phyloP scores from a whole-genome alignment of 176 grass and related monocot genomes.

The Musa itinerans region DNA sequence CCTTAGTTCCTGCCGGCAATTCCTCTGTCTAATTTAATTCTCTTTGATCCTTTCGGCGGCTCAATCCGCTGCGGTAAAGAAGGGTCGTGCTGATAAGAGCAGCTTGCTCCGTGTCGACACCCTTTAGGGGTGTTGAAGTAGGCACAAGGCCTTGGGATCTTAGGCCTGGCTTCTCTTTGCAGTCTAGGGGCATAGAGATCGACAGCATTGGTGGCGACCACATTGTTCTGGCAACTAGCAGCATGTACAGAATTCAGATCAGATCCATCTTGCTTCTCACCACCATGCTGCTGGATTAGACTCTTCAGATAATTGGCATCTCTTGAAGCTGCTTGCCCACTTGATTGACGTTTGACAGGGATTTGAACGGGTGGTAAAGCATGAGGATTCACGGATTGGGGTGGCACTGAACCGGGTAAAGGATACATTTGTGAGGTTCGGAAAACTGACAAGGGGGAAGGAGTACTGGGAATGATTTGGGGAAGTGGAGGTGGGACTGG shows the following conservation, averaged over 20 bases:
- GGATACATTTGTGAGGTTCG: conserved; percentile 11
- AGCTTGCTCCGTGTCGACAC: conserved; percentile 66
- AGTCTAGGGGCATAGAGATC: conserved; percentile 24
- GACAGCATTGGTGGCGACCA: conserved; percentile 3
- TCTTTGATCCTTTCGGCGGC: conserved; percentile 54
- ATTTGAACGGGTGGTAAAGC: neutral
- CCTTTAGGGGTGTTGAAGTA: conserved; percentile 76
- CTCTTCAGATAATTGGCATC: conserved; percentile 65
- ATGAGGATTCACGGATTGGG: neutral
- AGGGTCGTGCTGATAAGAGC: conserved; percentile 67
- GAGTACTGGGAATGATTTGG: neutral
- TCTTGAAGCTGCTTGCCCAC: conserved; percentile 10
- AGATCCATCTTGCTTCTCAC: conserved; percentile 41
- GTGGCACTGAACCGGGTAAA: conserved; percentile 8
- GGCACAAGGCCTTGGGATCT: conserved; percentile 56
- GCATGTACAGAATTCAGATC: conserved; percentile 30
- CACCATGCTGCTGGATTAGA: conserved; percentile 86
- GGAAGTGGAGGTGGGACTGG: neutral
- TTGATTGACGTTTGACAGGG: neutral
- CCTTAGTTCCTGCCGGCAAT: conserved; percentile 46
- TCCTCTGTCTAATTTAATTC: conserved; percentile 73
- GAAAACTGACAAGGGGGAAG: neutral
- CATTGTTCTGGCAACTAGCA: conserved; percentile 31
- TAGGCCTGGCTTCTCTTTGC: conserved; percentile 39
- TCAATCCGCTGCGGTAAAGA: conserved; percentile 35